Evolutionary conservation across 192 early-diverging fungal genomes (phyloP).

Genomic region (Podila horticola): DNA sequence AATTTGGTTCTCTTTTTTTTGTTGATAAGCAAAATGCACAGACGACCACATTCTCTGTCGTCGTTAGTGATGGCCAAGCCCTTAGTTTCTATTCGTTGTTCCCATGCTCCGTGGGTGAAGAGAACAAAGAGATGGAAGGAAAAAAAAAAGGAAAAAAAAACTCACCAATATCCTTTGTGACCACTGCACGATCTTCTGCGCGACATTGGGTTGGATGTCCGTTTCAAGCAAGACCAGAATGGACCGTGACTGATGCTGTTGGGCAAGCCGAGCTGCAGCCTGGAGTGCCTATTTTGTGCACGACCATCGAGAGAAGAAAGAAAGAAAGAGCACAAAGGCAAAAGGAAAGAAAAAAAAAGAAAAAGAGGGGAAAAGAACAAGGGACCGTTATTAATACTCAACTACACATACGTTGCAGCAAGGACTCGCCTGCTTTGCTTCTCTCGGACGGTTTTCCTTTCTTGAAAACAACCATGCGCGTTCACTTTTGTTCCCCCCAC

Average conservation of each 20-base stretch:
- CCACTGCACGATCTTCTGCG: constrained; percentile 25
- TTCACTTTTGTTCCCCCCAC: not conserved
- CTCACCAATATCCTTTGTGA: constrained; percentile 36
- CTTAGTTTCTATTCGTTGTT: too few species aligned
- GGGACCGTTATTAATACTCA: too few species aligned
- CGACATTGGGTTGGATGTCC: constrained; percentile 18
- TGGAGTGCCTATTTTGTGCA: constrained; percentile 18
- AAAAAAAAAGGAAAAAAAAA: constrained; percentile 7
- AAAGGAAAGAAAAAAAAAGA: not conserved
- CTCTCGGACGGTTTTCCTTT: not conserved
- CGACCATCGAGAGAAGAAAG: not conserved
- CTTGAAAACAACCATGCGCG: not conserved
- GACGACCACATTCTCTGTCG: not conserved
- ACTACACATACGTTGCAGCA: not conserved
- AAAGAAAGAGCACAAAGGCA: not conserved
- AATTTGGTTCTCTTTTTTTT: not conserved
- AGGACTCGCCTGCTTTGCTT: not conserved
- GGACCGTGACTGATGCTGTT: constrained; percentile 14
- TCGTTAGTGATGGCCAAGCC: too few species aligned
- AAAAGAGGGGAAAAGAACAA: too few species aligned
- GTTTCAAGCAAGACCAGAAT: constrained; percentile 26
- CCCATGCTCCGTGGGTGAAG: too few species aligned
- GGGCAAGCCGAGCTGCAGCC: constrained; percentile 22
- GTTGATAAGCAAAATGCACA: not conserved
- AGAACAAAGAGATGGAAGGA: not conserved